These are phyloP conservation scores for Syncephalastrum racemosum DNA, from an alignment of 371 early-diverging fungal genomes.

Conservation along the genomic window DNA sequence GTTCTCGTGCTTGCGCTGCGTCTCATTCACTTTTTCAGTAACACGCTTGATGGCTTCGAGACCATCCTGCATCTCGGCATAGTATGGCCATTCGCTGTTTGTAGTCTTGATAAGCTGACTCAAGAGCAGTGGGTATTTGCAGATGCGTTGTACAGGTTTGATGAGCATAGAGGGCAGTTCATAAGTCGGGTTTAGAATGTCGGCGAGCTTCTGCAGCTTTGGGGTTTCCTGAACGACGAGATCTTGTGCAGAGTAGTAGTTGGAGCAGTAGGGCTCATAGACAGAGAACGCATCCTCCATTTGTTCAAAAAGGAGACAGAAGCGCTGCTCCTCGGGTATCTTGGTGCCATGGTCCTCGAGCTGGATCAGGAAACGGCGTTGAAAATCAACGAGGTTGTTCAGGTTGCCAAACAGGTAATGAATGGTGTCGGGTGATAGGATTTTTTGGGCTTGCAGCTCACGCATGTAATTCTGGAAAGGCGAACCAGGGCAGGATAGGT, in stretches of 20 bases:
- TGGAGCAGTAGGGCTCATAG: slow-evolving; percentile 94
- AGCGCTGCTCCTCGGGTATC: slow-evolving; percentile 77
- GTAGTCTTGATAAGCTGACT: slow-evolving; percentile 81
- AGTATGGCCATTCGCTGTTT: slow-evolving; percentile 66
- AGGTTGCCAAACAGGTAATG: slow-evolving; percentile 90
- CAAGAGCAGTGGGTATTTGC: slow-evolving; percentile 93
- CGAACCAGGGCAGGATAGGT: background rate
- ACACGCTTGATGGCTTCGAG: slow-evolving; percentile 81
- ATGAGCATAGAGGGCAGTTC: slow-evolving; percentile 91
- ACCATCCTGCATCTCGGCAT: slow-evolving; percentile 78
- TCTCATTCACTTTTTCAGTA: slow-evolving; percentile 89
- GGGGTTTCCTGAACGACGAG: slow-evolving; percentile 47
- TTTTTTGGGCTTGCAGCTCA: slow-evolving; percentile 52
- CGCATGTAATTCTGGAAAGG: slow-evolving; percentile 51
- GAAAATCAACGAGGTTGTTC: slow-evolving; percentile 91
- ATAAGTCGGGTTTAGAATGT: slow-evolving; percentile 80
- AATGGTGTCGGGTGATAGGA: slow-evolving; percentile 72
- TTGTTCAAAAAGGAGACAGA: slow-evolving; percentile 80
- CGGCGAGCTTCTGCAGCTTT: slow-evolving; percentile 54
- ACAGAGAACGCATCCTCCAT: slow-evolving; percentile 86
- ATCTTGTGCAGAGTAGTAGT: slow-evolving; percentile 78
- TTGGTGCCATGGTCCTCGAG: slow-evolving; percentile 82
- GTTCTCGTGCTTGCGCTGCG: slow-evolving; percentile 88
- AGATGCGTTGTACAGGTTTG: slow-evolving; percentile 96
- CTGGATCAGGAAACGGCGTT: slow-evolving; percentile 91